Evolutionary conservation across 805 yeast species (phyloP).

Genomic region (Ogataea methanolica): DNA sequence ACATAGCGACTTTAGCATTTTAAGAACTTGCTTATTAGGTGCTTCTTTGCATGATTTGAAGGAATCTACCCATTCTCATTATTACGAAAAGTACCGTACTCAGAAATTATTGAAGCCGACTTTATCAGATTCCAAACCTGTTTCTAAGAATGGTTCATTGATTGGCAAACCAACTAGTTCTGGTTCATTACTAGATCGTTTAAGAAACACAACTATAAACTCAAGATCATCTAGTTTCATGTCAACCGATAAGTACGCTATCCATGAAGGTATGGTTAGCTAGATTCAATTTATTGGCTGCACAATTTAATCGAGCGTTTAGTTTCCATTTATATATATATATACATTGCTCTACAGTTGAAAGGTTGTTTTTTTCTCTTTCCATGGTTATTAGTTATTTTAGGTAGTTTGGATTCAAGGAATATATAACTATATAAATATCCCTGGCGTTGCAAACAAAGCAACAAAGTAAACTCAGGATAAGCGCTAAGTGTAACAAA

Average conservation of each 20-base stretch:
- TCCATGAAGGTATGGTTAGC: conserved; percentile 11
- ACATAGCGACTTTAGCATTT: conserved; percentile 73
- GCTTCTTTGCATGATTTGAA: conserved; percentile 78
- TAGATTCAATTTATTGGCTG: background rate
- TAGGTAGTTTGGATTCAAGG: too few relatives aligned
- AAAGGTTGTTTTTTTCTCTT: too few relatives aligned
- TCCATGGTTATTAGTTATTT: too few relatives aligned
- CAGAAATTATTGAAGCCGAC: conserved; percentile 27
- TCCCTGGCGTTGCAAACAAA: too few relatives aligned
- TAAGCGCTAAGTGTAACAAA: too few relatives aligned
- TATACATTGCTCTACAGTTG: too few relatives aligned
- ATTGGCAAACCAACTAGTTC: conserved; percentile 18
- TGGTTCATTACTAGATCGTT: conserved; percentile 18
- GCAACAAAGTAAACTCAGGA: too few relatives aligned
- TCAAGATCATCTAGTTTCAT: conserved; percentile 21
- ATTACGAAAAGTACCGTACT: conserved; percentile 73
- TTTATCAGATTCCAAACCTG: conserved; percentile 4
- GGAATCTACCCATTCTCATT: conserved; percentile 67
- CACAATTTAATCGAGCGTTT: too few relatives aligned
- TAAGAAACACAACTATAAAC: conserved; percentile 14
- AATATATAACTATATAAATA: too few relatives aligned
- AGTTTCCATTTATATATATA: too few relatives aligned
- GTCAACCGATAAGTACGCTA: conserved; percentile 13
- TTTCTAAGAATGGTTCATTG: conserved; percentile 10
- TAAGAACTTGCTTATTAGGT: conserved; percentile 72